Evolutionary conservation across 1,284 basidiomycete species (phyloP).

Genomic region (Ceratobasidium sp.): DNA sequence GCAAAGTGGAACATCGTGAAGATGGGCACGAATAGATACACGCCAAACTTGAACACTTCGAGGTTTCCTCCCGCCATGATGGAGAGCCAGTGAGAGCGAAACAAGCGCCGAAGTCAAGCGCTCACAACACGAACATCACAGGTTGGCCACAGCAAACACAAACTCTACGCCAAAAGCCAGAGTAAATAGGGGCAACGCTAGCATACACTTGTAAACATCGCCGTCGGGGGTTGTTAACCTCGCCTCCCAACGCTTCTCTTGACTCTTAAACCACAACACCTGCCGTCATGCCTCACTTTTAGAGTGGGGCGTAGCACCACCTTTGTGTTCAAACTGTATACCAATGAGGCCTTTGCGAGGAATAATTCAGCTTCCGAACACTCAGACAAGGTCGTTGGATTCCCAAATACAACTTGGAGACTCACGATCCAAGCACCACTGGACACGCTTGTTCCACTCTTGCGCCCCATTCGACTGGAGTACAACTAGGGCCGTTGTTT

Average conservation of each 20-base stretch:
- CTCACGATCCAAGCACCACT: not conserved
- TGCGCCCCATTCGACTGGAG: not conserved
- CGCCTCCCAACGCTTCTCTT: not conserved
- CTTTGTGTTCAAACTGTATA: not conserved
- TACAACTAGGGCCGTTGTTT: not conserved
- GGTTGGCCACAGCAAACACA: not conserved
- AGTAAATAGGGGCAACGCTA: not conserved
- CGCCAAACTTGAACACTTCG: slow-evolving; percentile 88
- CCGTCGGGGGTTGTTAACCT: not conserved
- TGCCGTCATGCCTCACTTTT: not conserved
- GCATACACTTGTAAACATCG: not conserved
- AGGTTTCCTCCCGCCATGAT: slow-evolving; percentile 83
- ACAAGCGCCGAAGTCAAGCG: slow-evolving; percentile 20
- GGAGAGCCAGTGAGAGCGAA: slow-evolving; percentile 11
- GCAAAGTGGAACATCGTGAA: slow-evolving; percentile 88
- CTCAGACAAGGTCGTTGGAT: not conserved
- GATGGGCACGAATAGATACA: slow-evolving; percentile 91
- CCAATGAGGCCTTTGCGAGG: not conserved
- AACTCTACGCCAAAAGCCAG: not conserved
- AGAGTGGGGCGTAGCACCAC: not conserved
- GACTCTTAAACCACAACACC: slow-evolving; percentile 8
- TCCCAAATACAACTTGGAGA: not conserved
- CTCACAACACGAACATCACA: not conserved
- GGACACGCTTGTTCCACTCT: not conserved
- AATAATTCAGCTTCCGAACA: not conserved